These are phyloP conservation scores for Capsicum rhomboideum DNA, from an alignment of 257 asterid genomes.

Conservation along the genomic window DNA sequence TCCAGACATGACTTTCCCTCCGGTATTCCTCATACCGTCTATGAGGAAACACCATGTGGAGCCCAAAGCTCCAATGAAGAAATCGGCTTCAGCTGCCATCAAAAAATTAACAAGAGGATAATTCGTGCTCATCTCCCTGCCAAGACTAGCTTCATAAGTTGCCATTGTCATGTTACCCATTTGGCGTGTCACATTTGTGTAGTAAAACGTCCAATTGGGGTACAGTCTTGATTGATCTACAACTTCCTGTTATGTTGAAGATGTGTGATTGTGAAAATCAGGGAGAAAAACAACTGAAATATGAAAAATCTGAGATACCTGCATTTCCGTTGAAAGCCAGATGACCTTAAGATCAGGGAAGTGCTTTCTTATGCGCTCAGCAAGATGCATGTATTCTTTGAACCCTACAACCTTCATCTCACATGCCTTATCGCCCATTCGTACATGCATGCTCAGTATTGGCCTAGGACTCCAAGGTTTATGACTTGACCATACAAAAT, in stretches of 20 bases:
- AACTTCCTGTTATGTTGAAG: conserved; percentile 45
- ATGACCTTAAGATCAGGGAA: conserved; percentile 67
- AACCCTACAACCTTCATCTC: conserved; percentile 92
- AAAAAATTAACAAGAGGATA: conserved; percentile 88
- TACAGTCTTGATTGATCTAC: conserved; percentile 45
- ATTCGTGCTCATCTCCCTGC: conserved; percentile 83
- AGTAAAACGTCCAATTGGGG: conserved; percentile 63
- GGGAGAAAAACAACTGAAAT: not conserved
- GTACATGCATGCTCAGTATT: conserved; percentile 76
- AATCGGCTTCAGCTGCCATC: conserved; percentile 94
- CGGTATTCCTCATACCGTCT: conserved; percentile 92
- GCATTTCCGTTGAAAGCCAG: conserved; percentile 99
- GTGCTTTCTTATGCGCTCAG: conserved; percentile 45
- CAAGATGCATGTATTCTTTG: conserved; percentile 69
- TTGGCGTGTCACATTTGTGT: conserved; percentile 80
- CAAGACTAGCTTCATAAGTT: conserved; percentile 78
- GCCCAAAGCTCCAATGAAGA: conserved; percentile 85
- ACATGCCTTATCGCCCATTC: conserved; percentile 96
- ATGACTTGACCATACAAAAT: conserved; percentile 75
- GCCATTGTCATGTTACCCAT: conserved; percentile 83
- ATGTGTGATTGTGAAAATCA: not conserved
- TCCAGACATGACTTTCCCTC: conserved; percentile 92
- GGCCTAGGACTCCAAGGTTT: conserved; percentile 86
- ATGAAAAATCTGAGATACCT: conserved; percentile 30
- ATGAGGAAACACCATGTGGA: conserved; percentile 92